These are phyloP conservation scores for Aquilaria yunnanensis DNA, from an alignment of 345 rosid genomes.

Conservation along the genomic window DNA sequence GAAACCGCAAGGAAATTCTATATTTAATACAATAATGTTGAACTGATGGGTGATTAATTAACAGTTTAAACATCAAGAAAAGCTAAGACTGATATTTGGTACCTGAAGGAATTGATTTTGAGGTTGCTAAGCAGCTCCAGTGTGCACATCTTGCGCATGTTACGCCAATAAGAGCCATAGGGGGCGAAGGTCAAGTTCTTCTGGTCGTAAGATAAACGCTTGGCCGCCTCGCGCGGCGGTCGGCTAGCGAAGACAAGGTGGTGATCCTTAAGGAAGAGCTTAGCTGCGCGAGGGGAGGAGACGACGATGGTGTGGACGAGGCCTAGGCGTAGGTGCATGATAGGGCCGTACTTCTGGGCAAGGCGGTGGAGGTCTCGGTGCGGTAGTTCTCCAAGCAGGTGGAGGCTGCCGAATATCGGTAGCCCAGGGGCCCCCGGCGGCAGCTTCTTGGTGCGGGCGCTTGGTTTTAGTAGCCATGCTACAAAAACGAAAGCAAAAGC, in stretches of 20 bases:
- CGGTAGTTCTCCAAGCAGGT: slow-evolving; percentile 24
- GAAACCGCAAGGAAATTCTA: too few relatives aligned
- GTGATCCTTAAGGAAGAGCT: slow-evolving; percentile 32
- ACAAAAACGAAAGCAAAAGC: too few relatives aligned
- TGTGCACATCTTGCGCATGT: slow-evolving; percentile 36
- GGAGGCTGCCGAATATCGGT: slow-evolving; percentile 36
- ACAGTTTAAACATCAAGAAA: too few relatives aligned
- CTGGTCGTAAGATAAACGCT: slow-evolving; percentile 19
- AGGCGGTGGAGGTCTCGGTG: slow-evolving; percentile 27
- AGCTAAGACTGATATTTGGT: slow-evolving; percentile 8
- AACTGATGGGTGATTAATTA: too few relatives aligned
- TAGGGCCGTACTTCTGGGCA: slow-evolving; percentile 35
- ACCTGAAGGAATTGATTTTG: slow-evolving; percentile 26
- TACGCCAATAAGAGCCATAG: slow-evolving; percentile 38
- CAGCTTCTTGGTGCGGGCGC: slow-evolving; percentile 1
- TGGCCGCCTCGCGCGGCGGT: slow-evolving; percentile 19
- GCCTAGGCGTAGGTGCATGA: slow-evolving; percentile 33
- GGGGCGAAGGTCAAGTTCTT: slow-evolving; percentile 16
- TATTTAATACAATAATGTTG: too few relatives aligned
- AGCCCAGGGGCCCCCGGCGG: slow-evolving; percentile 44
- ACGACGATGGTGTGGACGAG: slow-evolving; percentile 23
- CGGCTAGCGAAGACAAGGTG: slow-evolving; percentile 35
- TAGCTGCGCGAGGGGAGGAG: slow-evolving; percentile 39
- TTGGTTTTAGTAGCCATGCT: background rate
- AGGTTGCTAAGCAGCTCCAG: slow-evolving; percentile 27